Base-by-base conservation (phyloP, 805 yeast genomes). In the Blastobotrys americana region DNA sequence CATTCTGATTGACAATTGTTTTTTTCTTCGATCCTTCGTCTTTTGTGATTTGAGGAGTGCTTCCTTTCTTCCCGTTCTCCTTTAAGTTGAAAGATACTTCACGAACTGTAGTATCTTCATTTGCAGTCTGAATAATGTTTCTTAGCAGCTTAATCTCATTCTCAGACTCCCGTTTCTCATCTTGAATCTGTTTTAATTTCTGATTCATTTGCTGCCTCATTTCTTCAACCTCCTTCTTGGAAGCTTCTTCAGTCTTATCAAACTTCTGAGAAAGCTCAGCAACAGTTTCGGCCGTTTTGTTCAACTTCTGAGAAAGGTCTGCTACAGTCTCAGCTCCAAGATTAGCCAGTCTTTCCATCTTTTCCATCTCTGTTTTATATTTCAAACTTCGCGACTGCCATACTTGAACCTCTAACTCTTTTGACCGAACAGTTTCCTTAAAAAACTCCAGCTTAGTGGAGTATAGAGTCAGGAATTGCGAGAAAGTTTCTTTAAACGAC, bases 321-420 rank as follows among this genome's bases (percentile, higher is more conserved):
- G 50, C 45, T 38, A 54, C 55, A 47, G 50, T 34, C 43, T 53
- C 41, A 42, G 42, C n/a, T 47, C 27, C 23, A 39, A 49, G 33
- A 43, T 50, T 18, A 42, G 45, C 34, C 42, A 53, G 41, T 42
- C 60, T 50, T 27, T 66, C 47, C 16, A 69, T 60, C 43, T 61
- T 67, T 42, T 65, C 64, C 10, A 59, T 61, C 1, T 66, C 70
- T 34, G 60, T 51, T 40, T 58, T 55, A 21, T 67, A 53, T 4
- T 63, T 63, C 8, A 61, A 59, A 40, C 59, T 66, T 15, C 70
- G 52, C 3, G 63, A 57, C 46, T 50, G 47, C 37, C 40, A 47
- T 2, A 51, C 43, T 40, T 49, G 53, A 4, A 39, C 31, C 21
- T 52, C 47, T 4, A 52, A 42, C n/a, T 48, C 55, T 23, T 54